A percentile compares a stretch with the other conserved stretches of the same genome.
Evolutionary conservation across 495 filamentous ascomycete species (phyloP).

Genomic region (Penicillium daleae): DNA sequence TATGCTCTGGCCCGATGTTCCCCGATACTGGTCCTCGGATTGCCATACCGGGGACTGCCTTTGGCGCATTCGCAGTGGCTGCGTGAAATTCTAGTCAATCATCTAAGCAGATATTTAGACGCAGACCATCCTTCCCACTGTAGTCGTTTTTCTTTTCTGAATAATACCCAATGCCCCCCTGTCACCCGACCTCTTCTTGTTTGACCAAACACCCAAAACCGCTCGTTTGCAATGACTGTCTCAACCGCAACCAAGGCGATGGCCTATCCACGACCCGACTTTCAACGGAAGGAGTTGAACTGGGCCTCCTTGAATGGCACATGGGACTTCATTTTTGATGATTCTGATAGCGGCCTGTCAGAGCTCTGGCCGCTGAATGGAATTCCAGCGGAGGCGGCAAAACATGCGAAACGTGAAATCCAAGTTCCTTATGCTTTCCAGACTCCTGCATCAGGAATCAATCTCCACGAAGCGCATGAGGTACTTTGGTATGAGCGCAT

Average conservation of each 20-base stretch:
- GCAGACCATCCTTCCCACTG: background rate
- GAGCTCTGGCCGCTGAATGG: background rate
- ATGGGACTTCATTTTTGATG: constrained; percentile 63
- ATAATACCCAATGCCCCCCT: background rate
- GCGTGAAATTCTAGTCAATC: background rate
- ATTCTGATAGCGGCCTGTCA: constrained; percentile 19
- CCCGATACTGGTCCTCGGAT: background rate
- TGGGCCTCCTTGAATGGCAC: constrained; percentile 60
- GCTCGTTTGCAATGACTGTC: background rate
- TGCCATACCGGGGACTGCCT: background rate
- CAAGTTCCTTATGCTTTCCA: constrained; percentile 65
- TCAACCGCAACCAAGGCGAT: background rate
- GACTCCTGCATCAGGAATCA: constrained; percentile 57
- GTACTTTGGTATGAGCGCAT: constrained; percentile 61
- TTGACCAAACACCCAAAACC: background rate
- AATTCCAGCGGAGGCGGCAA: constrained; percentile 22
- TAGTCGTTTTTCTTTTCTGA: background rate
- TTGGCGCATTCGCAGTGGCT: background rate
- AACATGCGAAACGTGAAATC: constrained; percentile 44
- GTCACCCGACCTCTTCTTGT: background rate
- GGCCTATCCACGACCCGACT: constrained; percentile 54
- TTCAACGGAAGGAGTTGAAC: constrained; percentile 50
- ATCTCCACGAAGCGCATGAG: constrained; percentile 58
- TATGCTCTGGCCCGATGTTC: background rate
- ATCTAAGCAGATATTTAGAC: background rate